Base-by-base conservation (phyloP, 352 stramenopile genomes). In the Pythium coloratum region DNA sequence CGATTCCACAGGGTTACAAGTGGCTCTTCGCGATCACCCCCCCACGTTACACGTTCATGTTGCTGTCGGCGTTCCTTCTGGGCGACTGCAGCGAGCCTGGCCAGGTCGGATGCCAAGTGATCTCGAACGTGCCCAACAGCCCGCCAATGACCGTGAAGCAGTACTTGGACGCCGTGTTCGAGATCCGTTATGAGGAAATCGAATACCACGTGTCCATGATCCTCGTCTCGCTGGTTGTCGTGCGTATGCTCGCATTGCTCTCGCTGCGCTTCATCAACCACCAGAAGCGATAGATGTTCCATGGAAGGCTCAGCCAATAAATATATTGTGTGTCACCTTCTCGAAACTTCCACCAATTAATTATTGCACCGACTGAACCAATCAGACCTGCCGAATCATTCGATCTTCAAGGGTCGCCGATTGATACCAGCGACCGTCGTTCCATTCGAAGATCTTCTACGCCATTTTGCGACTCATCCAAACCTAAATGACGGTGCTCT, bases 221-320 rank as follows among this genome's bases (percentile, higher is more conserved):
- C 33, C 34, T 75, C 8, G 78, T 85, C 65, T 78, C 78, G 5
- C 3, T 49, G 14, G 16, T 24, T 16, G 40, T 49, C 40, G 40
- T 49, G 18, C 40, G 40, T 2, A 8, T 86, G 2, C 28, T 90
- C 6, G 73, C 73, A 36, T 55, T 89, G 24, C 46, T 87, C 10
- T 60, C 78, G 34, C 72, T 90, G 69, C 76, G 77, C 16, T 88
- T 80, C 51, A 66, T 90, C 59, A 89, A 88, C 32, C 73, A 83
- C 62, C 78, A 88, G 64, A 69, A 69, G 26, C 26, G 33, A 40
- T 69, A 68, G 24, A 24, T 24, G 20, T 24, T 24, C 20, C 20
- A 24, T 24, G 20, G 20, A 24, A 24, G 20, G 20, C 20, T 24
- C 0, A 24, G 20, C 40, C 38, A 46, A 46, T 46, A 46, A 42